Evolutionary conservation across 192 early-diverging fungal genomes (phyloP).

Genomic region (Radiomyces spectabilis): DNA sequence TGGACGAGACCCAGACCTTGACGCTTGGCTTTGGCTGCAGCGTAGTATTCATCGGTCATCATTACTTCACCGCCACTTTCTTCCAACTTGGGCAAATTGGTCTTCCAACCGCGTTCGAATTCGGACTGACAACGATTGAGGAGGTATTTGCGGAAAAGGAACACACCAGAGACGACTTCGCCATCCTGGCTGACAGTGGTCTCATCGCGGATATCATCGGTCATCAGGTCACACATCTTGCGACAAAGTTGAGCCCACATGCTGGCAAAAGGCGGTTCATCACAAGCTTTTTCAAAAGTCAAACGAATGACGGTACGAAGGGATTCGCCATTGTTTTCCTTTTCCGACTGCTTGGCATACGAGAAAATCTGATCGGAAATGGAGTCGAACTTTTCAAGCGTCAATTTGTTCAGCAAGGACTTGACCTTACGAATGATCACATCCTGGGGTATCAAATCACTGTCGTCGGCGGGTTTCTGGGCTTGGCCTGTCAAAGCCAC

Average conservation of each 20-base stretch:
- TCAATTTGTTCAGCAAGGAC: conserved; percentile 93
- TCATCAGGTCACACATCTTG: conserved; percentile 62
- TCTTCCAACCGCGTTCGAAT: conserved; percentile 87
- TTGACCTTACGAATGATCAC: conserved; percentile 73
- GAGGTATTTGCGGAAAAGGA: conserved; percentile 85
- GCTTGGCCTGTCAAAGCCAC: conserved; percentile 22
- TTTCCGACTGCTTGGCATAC: conserved; percentile 62
- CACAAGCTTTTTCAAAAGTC: conserved; percentile 93
- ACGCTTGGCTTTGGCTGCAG: conserved; percentile 87
- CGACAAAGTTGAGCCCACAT: conserved; percentile 89
- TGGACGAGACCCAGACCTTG: conserved; percentile 86
- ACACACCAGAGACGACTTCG: conserved; percentile 43
- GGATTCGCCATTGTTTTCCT: conserved; percentile 60
- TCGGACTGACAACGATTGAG: conserved; percentile 93
- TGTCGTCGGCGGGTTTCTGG: conserved; percentile 16
- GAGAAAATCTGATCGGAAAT: conserved; percentile 79
- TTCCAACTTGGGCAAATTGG: conserved; percentile 60
- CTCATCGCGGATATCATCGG: conserved; percentile 49
- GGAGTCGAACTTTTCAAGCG: conserved; percentile 87
- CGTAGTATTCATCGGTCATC: conserved; percentile 76
- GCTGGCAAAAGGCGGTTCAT: conserved; percentile 83
- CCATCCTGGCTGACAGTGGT: conserved; percentile 47
- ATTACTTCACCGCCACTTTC: conserved; percentile 53
- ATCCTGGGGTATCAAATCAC: conserved; percentile 43
- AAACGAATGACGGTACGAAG: conserved; percentile 77